phyloP scores from a whole-genome alignment of 2,329 filamentous ascomycete species.

The Hypocreales sp. region DNA sequence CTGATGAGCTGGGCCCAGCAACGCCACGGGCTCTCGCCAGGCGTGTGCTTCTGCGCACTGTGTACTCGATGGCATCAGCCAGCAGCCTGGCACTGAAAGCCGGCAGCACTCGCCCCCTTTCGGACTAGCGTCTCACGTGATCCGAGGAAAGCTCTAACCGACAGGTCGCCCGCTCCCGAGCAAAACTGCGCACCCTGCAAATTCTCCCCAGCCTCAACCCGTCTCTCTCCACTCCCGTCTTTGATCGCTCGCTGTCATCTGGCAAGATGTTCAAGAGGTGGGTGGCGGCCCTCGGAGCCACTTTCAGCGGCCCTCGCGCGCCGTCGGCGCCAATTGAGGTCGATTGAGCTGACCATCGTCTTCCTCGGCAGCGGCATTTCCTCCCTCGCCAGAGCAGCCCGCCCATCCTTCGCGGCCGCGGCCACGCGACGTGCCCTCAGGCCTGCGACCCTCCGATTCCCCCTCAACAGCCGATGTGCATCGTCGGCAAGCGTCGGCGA shows the following conservation, averaged over 20 bases:
- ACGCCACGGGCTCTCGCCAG: too few relatives aligned
- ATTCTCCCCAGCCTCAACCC: constrained; percentile 32
- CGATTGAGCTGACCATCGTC: constrained; percentile 28
- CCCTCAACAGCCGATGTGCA: constrained; percentile 41
- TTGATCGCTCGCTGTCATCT: constrained; percentile 51
- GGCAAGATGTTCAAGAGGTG: constrained; percentile 75
- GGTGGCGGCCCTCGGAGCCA: constrained; percentile 23
- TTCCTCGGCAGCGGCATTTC: constrained; percentile 44
- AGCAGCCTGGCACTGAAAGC: neutral
- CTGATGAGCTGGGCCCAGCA: too few relatives aligned
- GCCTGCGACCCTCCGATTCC: constrained; percentile 39
- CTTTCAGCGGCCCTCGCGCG: constrained; percentile 10
- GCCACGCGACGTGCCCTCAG: constrained; percentile 40
- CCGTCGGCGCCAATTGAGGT: constrained; percentile 26
- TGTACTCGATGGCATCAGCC: too few relatives aligned
- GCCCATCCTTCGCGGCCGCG: constrained; percentile 43
- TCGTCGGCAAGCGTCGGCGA: constrained; percentile 41
- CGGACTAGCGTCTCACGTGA: constrained; percentile 22
- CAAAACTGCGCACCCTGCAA: constrained; percentile 33
- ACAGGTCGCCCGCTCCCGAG: constrained; percentile 25
- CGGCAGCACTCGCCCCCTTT: constrained; percentile 7
- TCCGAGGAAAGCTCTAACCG: constrained; percentile 25
- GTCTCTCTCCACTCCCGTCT: constrained; percentile 43
- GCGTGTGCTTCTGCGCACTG: too few relatives aligned
- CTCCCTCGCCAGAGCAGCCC: constrained; percentile 46